Evolutionary conservation across 768 basidiomycete species (phyloP).

Genomic region (Strobilomyces dryophilus): DNA sequence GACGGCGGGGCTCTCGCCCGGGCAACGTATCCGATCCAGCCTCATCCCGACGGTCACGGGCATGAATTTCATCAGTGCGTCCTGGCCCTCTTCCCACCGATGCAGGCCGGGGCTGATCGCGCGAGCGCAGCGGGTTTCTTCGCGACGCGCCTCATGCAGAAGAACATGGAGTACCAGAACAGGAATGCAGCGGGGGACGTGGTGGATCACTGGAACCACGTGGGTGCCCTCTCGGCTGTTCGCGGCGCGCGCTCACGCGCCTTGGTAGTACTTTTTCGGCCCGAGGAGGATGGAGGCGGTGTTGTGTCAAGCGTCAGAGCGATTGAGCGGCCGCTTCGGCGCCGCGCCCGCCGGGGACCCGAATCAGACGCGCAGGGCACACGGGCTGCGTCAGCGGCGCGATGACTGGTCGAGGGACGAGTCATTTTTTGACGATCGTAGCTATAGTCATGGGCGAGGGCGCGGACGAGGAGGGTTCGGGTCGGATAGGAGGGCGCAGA

Average conservation of each 20-base stretch:
- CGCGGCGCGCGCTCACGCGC: neutral
- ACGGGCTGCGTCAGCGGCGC: constrained; percentile 10
- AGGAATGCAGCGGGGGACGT: constrained; percentile 36
- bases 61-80: constrained; percentile 21
- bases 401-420: neutral
- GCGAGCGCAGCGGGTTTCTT: constrained; percentile 16
- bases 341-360: constrained; percentile 20
- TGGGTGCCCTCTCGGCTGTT: constrained; percentile 12
- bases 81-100: neutral
- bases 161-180: constrained; percentile 35
- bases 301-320: constrained; percentile 31
- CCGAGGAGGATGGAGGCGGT: constrained; percentile 42
- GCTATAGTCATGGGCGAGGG: no score
- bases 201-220: constrained; percentile 50
- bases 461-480: no score
- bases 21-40: constrained; percentile 32
- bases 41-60: constrained; percentile 31
- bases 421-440: neutral
- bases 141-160: constrained; percentile 12
- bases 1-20: constrained; percentile 31
- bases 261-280: constrained; percentile 43
- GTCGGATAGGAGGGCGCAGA: neutral
- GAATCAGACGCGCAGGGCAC: constrained; percentile 17
- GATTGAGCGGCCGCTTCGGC: constrained; percentile 26
- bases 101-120: neutral